Conservation (phyloP, 768 basidiomycete genomes). For the Boletus rubescentipes region DNA sequence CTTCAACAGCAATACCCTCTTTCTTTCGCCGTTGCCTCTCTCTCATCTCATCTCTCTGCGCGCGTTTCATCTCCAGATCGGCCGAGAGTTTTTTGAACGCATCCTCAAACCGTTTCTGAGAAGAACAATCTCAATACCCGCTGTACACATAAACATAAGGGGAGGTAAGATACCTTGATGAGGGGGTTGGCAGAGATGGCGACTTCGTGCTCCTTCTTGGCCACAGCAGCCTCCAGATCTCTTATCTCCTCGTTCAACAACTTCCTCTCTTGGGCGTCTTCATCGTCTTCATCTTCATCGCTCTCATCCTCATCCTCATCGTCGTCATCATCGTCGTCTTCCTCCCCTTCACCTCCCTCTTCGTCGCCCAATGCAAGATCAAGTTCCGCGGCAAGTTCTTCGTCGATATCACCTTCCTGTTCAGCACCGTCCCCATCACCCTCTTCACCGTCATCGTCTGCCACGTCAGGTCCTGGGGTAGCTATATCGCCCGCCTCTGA, state of each 20-base stretch:
- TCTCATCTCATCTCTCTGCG: slow-evolving; percentile 76
- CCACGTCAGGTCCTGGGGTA: slow-evolving; percentile 52
- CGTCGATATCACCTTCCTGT: slow-evolving; percentile 80
- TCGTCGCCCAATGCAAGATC: slow-evolving; percentile 77
- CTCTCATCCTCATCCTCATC: slow-evolving; percentile 47
- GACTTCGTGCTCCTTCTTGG: slow-evolving; percentile 82
- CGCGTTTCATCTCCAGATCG: slow-evolving; percentile 82
- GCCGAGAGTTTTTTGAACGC: slow-evolving; percentile 82
- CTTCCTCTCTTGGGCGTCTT: slow-evolving; percentile 73
- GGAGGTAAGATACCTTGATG: slow-evolving; percentile 57
- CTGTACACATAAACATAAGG: background rate
- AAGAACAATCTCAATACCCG: slow-evolving; percentile 3
- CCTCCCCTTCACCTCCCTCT: slow-evolving; percentile 61
- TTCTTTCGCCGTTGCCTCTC: slow-evolving; percentile 72
- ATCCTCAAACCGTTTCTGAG: slow-evolving; percentile 89
- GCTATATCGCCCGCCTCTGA: slow-evolving; percentile 65
- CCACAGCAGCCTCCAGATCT: slow-evolving; percentile 84
- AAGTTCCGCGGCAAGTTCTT: slow-evolving; percentile 84
- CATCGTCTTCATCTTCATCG: slow-evolving; percentile 80
- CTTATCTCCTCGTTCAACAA: slow-evolving; percentile 85
- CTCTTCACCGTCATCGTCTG: slow-evolving; percentile 58
- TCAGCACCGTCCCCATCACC: slow-evolving; percentile 61
- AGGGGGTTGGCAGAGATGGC: slow-evolving; percentile 82
- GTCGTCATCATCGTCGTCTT: slow-evolving; percentile 66
- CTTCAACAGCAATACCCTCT: slow-evolving; percentile 53